Evolutionary conservation across 2,329 filamentous ascomycete genomes (phyloP).

Genomic region (Ceratocystis albifundus): DNA sequence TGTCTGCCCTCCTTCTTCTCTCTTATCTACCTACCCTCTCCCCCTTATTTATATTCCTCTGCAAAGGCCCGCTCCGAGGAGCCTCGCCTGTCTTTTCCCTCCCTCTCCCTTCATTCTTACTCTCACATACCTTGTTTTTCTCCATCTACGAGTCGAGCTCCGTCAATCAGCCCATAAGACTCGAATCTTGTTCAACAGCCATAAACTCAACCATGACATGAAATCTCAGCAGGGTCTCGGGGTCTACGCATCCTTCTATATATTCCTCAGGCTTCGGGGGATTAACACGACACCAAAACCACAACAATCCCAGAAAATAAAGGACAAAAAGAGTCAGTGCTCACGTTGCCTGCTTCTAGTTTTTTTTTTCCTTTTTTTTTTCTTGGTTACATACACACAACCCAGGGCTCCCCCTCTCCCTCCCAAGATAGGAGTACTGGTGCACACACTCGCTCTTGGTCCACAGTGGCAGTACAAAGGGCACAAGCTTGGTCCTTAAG

Average conservation of each 20-base stretch:
- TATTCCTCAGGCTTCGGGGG: background rate
- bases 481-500: constrained; percentile 1
- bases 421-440: background rate
- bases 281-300: constrained; percentile 10
- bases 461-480: background rate
- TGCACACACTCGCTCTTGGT: background rate
- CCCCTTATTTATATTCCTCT: background rate
- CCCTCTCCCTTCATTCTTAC: background rate
- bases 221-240: constrained; percentile 1
- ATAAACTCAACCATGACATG: background rate
- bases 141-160: no score
- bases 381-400: constrained; percentile 1
- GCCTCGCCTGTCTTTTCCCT: background rate
- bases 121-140: background rate
- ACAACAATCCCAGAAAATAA: background rate
- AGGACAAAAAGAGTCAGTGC: constrained; percentile 1
- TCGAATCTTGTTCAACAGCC: background rate
- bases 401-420: background rate
- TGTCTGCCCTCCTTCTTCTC: background rate
- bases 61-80: background rate
- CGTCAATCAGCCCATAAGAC: background rate
- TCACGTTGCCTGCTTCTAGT: background rate
- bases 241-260: constrained; percentile 4
- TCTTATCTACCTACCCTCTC: background rate
- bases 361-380: no score